Evolutionary conservation across 257 asterid species (phyloP).

Genomic region (Solanum sitiens): DNA sequence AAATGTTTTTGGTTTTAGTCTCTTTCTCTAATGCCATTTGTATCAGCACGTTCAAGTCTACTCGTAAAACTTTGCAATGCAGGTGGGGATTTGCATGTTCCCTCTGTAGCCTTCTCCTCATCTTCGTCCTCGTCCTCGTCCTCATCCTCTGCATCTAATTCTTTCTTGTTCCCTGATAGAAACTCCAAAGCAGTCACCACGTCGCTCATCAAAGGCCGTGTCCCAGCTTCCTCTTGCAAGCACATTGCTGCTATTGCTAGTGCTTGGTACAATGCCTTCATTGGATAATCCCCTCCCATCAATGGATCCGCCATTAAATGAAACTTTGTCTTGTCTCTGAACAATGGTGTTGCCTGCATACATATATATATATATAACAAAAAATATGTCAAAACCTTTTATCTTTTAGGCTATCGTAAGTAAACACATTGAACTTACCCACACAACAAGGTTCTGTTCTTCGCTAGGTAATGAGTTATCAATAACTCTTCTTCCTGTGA

Average conservation of each 20-base stretch:
- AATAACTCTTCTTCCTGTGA: conserved; percentile 76
- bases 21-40: not conserved
- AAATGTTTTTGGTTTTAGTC: not conserved
- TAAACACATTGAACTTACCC: conserved; percentile 33
- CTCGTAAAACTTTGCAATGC: conserved; percentile 1
- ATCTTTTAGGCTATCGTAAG: not conserved
- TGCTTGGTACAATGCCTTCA: conserved; percentile 59
- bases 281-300: conserved; percentile 47
- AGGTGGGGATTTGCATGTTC: not conserved
- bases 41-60: not conserved
- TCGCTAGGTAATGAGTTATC: conserved; percentile 51
- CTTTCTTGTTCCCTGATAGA: conserved; percentile 19
- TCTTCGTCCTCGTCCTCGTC: not conserved
- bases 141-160: not conserved
- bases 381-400: not conserved
- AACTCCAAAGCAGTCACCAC: conserved; percentile 64
- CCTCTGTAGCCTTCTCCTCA: not conserved
- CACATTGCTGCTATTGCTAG: conserved; percentile 87
- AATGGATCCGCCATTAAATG: conserved; percentile 67
- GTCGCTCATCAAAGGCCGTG: conserved; percentile 61
- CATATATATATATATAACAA: too few species aligned
- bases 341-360: conserved; percentile 61
- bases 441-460: conserved; percentile 63
- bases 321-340: conserved; percentile 65
- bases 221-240: conserved; percentile 53